Conservation (phyloP, 78 protist genomes). For the Dictyostelium citrinum region DNA sequence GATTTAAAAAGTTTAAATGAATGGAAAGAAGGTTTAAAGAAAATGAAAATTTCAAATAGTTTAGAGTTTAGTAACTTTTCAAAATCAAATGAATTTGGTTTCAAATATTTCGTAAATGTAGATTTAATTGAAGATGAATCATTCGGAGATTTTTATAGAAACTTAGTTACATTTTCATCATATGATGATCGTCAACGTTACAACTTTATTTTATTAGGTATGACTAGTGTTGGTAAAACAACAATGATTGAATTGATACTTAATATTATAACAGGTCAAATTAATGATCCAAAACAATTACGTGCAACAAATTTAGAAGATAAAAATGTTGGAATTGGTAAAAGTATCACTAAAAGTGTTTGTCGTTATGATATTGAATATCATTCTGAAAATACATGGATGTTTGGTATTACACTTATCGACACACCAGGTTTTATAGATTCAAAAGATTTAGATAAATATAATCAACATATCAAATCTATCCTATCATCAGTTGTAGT, state of each 20-base stretch:
- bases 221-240: constrained; percentile 10
- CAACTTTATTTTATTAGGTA: not conserved
- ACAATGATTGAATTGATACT: constrained; percentile 1
- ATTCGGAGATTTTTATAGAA: not conserved
- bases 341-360: not conserved
- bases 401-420: not conserved
- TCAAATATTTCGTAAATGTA: not conserved
- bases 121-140: not conserved
- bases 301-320: not conserved
- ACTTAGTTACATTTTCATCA: not conserved
- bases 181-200: not conserved
- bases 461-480: not conserved
- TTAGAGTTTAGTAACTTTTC: not conserved
- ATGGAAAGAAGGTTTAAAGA: not conserved
- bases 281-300: not conserved
- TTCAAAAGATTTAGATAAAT: not conserved
- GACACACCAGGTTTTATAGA: constrained; percentile 30
- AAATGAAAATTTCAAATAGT: not conserved
- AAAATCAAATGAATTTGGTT: not conserved
- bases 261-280: constrained; percentile 35
- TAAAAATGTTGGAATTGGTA: not conserved
- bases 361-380: constrained; percentile 32
- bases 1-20: not conserved
- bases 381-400: not conserved
- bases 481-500: not conserved